Evolutionary conservation across 352 stramenopile species (phyloP).

Genomic region (Phytophthora ohioensis): DNA sequence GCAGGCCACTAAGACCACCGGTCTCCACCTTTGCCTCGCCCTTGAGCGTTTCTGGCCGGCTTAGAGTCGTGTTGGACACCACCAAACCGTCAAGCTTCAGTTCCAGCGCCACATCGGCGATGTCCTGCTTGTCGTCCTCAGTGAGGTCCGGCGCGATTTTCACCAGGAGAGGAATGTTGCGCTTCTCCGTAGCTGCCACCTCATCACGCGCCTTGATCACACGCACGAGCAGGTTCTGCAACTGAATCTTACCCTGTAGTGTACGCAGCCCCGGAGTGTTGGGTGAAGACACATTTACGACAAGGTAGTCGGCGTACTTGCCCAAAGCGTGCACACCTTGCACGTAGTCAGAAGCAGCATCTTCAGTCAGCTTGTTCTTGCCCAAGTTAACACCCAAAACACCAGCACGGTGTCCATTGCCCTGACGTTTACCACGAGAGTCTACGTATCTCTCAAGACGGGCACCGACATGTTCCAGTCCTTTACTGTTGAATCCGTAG

Average conservation of each 20-base stretch:
- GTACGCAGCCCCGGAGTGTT: slow-evolving; percentile 94
- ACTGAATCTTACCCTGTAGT: slow-evolving; percentile 81
- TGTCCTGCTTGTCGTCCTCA: slow-evolving; percentile 95
- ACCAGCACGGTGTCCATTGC: slow-evolving; percentile 62
- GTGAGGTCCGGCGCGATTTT: slow-evolving; percentile 98
- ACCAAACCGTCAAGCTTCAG: slow-evolving; percentile 95
- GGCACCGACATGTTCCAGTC: slow-evolving; percentile 81
- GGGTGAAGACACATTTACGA: slow-evolving; percentile 98
- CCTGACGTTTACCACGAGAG: slow-evolving; percentile 39
- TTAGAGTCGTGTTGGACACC: slow-evolving; percentile 97
- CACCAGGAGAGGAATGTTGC: slow-evolving; percentile 93
- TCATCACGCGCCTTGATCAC: slow-evolving; percentile 77
- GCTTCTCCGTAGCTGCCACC: slow-evolving; percentile 61
- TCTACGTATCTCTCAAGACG: slow-evolving; percentile 71
- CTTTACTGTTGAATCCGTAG: slow-evolving; percentile 98
- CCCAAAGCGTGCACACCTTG: slow-evolving; percentile 91
- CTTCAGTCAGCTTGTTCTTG: slow-evolving; percentile 96
- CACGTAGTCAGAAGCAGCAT: slow-evolving; percentile 91
- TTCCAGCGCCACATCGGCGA: slow-evolving; percentile 91
- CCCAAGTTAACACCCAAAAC: slow-evolving; percentile 97
- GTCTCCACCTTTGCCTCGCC: slow-evolving; percentile 83
- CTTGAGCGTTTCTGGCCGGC: slow-evolving; percentile 83
- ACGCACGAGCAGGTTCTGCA: slow-evolving; percentile 79
- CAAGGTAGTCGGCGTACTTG: slow-evolving; percentile 97
- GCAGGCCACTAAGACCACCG: slow-evolving; percentile 96